Base-by-base conservation (phyloP, 176 grass and related monocot species). In the Lolium perenne region DNA sequence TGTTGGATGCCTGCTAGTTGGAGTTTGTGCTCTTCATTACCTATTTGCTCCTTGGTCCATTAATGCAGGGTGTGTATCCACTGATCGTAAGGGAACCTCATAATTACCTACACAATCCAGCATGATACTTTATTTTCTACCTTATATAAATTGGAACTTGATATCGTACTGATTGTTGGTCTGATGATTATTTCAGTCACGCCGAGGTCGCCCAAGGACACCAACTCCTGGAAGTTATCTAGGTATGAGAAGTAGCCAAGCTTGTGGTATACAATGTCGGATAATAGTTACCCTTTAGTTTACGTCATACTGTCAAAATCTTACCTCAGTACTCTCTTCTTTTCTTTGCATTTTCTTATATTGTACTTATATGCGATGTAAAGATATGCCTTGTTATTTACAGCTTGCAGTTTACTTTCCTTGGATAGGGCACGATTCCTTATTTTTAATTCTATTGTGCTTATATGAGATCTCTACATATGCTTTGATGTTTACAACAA, bases 141-240 rank as follows among this genome's bases (percentile, higher is more conserved):
- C 10, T 1, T 7, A 6, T 43, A 43, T 69, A 68, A 25, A 12
- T 75, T 80, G 15, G 64, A 59, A 14, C 49, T 16, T 74, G 15
- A 71, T 74, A 25, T 26, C 8, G 12, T 23, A 56, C 57, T 25
- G 66, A 60, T 56, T 81, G 17, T 12, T 80, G 15, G 18, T 82
- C 18, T 14, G 51, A 17, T 88, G 45, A 17, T 88, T 75, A 50
- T 84, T 84, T 86, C 90, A 90, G 88, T 92, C 90, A 15, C 88
- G 88, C 63, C 73, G 90, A 51, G 90, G 86, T 75, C 88, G 90
- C 16, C 82, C 90, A 41, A 87, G 86, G 71, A 95, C 88, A 43
- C 86, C 91, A 40, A 91, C 88, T 85, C 91, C 93, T 87, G 93
- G 91, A 83, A 92, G 85, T 53, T 91, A 93, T 61, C 91, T 93